Percentiles rank a stretch among this genome's conserved stretches.
Evolutionary conservation across 208 protist species (phyloP).

Genomic region (Porcisia deanei): DNA sequence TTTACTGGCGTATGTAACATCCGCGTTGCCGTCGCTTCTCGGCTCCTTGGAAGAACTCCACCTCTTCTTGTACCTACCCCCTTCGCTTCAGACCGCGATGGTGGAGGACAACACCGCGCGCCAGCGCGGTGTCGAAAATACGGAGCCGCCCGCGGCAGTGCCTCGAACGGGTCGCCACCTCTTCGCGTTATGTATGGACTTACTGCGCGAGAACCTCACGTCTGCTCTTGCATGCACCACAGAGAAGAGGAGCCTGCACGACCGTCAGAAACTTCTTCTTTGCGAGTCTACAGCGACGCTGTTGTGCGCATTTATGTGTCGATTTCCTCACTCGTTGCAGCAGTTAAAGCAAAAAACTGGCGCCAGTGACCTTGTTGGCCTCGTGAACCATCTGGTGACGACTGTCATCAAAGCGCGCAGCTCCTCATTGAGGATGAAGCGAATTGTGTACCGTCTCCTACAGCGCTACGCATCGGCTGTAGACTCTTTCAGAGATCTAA

Average conservation of each 20-base stretch:
- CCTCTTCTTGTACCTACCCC: conserved; percentile 19
- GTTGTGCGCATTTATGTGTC: conserved; percentile 28
- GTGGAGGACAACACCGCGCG: neutral
- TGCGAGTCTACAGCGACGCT: conserved; percentile 25
- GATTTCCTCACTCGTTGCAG: conserved; percentile 30
- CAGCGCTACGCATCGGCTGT: conserved; percentile 31
- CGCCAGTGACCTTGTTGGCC: conserved; percentile 7
- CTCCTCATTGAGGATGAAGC: conserved; percentile 23
- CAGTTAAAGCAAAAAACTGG: conserved; percentile 13
- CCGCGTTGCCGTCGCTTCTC: conserved; percentile 28
- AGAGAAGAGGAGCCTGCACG: neutral
- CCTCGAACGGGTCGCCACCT: neutral
- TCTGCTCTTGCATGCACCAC: neutral
- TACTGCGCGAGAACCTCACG: conserved; percentile 12
- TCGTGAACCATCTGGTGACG: conserved; percentile 11
- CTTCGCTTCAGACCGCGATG: neutral
- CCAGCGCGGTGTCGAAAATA: neutral
- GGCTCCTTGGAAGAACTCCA: conserved; percentile 21
- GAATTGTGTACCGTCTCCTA: conserved; percentile 15
- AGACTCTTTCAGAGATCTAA: conserved; percentile 5
- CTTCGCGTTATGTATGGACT: conserved; percentile 21
- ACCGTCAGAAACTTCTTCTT: conserved; percentile 14
- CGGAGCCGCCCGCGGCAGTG: neutral
- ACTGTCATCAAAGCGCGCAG: conserved; percentile 6
- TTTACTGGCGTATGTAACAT: conserved; percentile 26